phyloP scores from a whole-genome alignment of 805 yeast species.

The Yarrowia yakushimensis region DNA sequence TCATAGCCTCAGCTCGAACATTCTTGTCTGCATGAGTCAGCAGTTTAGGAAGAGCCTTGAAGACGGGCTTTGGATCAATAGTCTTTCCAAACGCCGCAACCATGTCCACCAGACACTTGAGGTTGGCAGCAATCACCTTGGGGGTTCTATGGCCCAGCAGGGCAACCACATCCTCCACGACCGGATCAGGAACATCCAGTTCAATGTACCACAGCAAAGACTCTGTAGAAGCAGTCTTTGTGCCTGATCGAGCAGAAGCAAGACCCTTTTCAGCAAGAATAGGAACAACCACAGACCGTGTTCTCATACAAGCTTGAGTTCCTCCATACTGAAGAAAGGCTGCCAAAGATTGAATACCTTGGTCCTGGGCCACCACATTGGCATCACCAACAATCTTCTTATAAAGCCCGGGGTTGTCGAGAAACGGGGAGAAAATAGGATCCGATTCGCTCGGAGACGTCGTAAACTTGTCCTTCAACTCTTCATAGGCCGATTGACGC shows the following conservation, averaged over 20 bases:
- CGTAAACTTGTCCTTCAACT: conserved; percentile 50
- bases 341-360: conserved; percentile 58
- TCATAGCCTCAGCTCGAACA: conserved; percentile 75
- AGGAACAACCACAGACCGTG: conserved; percentile 32
- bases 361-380: conserved; percentile 90
- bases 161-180: conserved; percentile 65
- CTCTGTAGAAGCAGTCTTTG: conserved; percentile 62
- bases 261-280: conserved; percentile 77
- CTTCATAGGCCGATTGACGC: conserved; percentile 74
- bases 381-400: conserved; percentile 65
- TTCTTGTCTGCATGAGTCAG: conserved; percentile 83
- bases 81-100: conserved; percentile 61
- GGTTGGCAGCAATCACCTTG: conserved; percentile 68
- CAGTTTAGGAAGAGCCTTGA: conserved; percentile 59
- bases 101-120: conserved; percentile 54
- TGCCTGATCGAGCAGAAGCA: conserved; percentile 68
- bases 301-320: conserved; percentile 40
- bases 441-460: conserved; percentile 55
- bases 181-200: conserved; percentile 59
- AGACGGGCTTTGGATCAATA: conserved; percentile 53
- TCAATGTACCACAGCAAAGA: conserved; percentile 63
- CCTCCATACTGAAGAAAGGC: conserved; percentile 59
- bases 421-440: conserved; percentile 49
- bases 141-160: conserved; percentile 63
- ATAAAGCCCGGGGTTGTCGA: conserved; percentile 52